These are phyloP conservation scores for Trichoderma pleuroti DNA, from an alignment of 2,329 filamentous ascomycete genomes.

Conservation along the genomic window DNA sequence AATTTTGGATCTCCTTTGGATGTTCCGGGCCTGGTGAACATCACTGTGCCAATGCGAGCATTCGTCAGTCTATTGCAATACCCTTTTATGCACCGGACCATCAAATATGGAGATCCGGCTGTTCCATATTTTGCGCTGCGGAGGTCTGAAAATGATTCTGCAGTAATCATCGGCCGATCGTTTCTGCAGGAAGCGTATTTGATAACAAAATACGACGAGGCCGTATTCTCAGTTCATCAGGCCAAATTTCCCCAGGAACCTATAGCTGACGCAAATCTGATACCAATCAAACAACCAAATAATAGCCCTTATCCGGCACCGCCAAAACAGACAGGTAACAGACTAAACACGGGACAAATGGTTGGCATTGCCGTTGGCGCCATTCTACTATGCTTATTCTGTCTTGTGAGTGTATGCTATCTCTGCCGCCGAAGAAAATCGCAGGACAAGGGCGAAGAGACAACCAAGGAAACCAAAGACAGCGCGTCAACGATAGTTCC, in stretches of 20 bases:
- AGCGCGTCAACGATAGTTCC: constrained; percentile 33
- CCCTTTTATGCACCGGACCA: constrained; percentile 44
- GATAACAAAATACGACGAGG: constrained; percentile 53
- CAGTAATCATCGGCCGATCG: constrained; percentile 61
- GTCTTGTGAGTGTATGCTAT: constrained; percentile 32
- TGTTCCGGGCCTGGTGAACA: constrained; percentile 52
- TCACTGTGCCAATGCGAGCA: constrained; percentile 50
- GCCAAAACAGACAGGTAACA: constrained; percentile 3
- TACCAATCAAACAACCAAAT: constrained; percentile 40
- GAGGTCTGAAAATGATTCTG: constrained; percentile 48
- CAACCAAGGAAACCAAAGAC: constrained; percentile 37
- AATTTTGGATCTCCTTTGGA: constrained; percentile 48
- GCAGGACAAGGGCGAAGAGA: constrained; percentile 23
- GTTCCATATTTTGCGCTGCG: constrained; percentile 65
- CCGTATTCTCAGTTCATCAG: constrained; percentile 53
- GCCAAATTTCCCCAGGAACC: constrained; percentile 49
- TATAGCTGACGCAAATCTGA: constrained; percentile 38
- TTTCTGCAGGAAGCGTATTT: constrained; percentile 69
- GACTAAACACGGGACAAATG: constrained; percentile 41
- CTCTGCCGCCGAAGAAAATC: constrained; percentile 34
- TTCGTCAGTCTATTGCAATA: constrained; percentile 50
- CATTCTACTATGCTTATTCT: constrained; percentile 32
- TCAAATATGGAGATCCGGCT: constrained; percentile 43
- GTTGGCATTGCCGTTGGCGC: constrained; percentile 46
- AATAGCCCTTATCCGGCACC: constrained; percentile 48